phyloP scores from a whole-genome alignment of 1,284 basidiomycete species.

The Ceraceosorus guamensis region DNA sequence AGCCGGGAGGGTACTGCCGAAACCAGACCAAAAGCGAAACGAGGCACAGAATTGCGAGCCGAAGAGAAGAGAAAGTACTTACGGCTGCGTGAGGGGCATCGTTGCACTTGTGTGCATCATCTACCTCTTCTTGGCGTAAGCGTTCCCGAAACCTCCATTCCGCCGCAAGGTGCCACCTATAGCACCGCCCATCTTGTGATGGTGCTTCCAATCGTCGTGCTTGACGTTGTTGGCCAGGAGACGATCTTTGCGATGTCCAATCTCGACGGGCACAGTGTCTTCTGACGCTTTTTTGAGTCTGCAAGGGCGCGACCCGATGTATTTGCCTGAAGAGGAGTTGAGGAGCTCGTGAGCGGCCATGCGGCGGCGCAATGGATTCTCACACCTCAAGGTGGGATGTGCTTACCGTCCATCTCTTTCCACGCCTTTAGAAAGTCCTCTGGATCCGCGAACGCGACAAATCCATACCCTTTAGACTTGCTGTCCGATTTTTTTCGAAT shows the following conservation, averaged over 20 bases:
- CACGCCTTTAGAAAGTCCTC: conserved; percentile 97
- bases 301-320: conserved; percentile 44
- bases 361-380: neutral
- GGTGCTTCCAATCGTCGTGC: conserved; percentile 27
- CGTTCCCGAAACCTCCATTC: conserved; percentile 5
- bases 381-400: neutral
- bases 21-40: no score
- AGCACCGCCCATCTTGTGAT: conserved; percentile 43
- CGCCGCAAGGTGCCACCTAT: conserved; percentile 35
- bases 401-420: conserved; percentile 95
- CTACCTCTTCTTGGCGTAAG: neutral
- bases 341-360: neutral
- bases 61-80: no score
- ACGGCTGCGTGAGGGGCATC: no score
- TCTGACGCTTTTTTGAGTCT: conserved; percentile 44
- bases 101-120: no score
- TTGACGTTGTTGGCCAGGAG: conserved; percentile 35
- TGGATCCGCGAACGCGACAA: conserved; percentile 94
- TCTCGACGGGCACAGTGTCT: conserved; percentile 30
- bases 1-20: no score
- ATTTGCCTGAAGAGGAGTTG: conserved; percentile 21
- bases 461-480: conserved; percentile 89
- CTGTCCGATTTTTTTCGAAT: conserved; percentile 71
- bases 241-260: conserved; percentile 43
- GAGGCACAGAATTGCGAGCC: no score